These are phyloP conservation scores for Tardiomyces depauwii DNA, from an alignment of 1,139 yeast species.

Conservation along the genomic window DNA sequence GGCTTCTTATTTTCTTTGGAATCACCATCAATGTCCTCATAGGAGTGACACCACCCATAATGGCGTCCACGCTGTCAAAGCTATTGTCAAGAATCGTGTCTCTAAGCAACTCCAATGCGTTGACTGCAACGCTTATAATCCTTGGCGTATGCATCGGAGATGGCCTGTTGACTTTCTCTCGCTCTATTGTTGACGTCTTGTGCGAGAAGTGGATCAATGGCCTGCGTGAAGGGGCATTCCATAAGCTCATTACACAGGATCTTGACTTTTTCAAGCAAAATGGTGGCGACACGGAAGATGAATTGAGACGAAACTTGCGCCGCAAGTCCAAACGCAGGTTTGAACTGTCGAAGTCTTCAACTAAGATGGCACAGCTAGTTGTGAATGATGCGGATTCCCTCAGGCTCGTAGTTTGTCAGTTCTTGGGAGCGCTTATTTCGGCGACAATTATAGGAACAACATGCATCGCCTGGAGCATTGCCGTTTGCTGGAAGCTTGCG, in stretches of 20 bases:
- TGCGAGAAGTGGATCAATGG: constrained; percentile 60
- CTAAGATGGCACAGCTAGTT: constrained; percentile 54
- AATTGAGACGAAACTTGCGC: constrained; percentile 37
- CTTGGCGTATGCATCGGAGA: constrained; percentile 49
- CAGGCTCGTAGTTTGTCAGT: constrained; percentile 50
- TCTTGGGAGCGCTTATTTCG: constrained; percentile 43
- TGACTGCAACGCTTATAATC: constrained; percentile 60
- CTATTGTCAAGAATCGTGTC: constrained; percentile 34
- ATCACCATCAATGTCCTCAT: constrained; percentile 39
- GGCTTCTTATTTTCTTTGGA: constrained; percentile 38
- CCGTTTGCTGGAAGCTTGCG: constrained; percentile 79
- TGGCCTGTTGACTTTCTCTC: constrained; percentile 44
- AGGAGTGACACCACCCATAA: constrained; percentile 62
- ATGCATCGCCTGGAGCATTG: constrained; percentile 69
- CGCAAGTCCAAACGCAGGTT: constrained; percentile 16
- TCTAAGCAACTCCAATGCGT: constrained; percentile 24
- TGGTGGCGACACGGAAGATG: constrained; percentile 19
- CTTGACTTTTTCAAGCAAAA: not conserved
- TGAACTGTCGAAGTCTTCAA: constrained; percentile 22
- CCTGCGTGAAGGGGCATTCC: constrained; percentile 42
- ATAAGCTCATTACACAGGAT: constrained; percentile 38
- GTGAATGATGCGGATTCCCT: constrained; percentile 77
- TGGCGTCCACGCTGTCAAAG: constrained; percentile 67
- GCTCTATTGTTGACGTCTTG: constrained; percentile 42
- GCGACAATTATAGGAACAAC: constrained; percentile 41